Conservation (phyloP, 176 grass and related monocot genomes). For the Tuctoria greenei region DNA sequence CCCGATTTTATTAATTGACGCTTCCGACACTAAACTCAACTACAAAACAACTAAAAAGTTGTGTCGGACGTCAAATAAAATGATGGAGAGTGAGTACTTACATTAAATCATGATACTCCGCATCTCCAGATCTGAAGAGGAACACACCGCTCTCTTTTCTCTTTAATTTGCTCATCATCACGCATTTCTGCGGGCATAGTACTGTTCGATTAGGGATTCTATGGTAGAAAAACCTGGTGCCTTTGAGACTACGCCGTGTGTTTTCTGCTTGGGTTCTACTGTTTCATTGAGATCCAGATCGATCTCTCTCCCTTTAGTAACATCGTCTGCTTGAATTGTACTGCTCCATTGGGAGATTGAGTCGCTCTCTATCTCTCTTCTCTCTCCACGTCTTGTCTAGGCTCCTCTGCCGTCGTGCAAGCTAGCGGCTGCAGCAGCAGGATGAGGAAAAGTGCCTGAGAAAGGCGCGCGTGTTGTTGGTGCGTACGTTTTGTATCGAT, state of each 20-base stretch:
- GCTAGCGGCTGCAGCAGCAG: conserved; percentile 12
- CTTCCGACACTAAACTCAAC: too few relatives aligned
- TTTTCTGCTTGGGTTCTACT: conserved; percentile 21
- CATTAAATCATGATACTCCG: too few relatives aligned
- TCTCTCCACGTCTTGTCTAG: conserved; percentile 36
- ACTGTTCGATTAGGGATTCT: neutral
- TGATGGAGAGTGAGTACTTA: too few relatives aligned
- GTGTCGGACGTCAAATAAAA: too few relatives aligned
- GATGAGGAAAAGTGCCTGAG: conserved; percentile 1
- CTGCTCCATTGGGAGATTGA: conserved; percentile 44
- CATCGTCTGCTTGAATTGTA: conserved; percentile 6
- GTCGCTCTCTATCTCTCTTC: neutral
- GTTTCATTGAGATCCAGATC: conserved; percentile 30
- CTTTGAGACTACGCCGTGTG: neutral
- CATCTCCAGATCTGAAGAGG: conserved; percentile 25
- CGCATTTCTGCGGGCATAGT: neutral
- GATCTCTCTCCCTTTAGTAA: neutral
- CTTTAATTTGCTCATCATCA: neutral
- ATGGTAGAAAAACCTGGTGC: neutral
- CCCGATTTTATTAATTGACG: too few relatives aligned
- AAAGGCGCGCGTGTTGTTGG: neutral
- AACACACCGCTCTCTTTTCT: neutral
- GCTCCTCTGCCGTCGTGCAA: conserved; percentile 17
- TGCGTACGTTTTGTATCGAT: neutral
- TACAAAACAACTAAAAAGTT: too few relatives aligned